Base-by-base conservation (phyloP, 345 rosid species). In the Hibiscus mutabilis region DNA sequence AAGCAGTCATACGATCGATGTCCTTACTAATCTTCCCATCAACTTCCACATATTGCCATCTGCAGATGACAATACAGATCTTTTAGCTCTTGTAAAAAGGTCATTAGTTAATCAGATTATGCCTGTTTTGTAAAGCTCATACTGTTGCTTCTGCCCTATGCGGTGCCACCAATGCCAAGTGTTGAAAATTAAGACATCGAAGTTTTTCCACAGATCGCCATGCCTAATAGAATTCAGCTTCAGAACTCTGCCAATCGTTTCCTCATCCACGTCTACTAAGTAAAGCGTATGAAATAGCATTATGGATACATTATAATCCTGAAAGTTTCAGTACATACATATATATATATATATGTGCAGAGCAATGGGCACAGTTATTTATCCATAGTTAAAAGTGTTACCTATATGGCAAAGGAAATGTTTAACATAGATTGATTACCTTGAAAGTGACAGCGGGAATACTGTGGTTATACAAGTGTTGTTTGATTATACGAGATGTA, bases 1-100 rank as follows among this genome's bases (percentile, higher is more conserved):
- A 91, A n/a, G 97, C 97, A 57, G 22, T 85, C 93, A 87, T 87
- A 3, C 93, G 87, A 69, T 88, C 86, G 88, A 91, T 91, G 83
- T 82, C 89, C 70, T 83, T 63, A 1, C 57, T 33, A 9, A 79
- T 70, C 44, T 33, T 66, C 21, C 80, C 68, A 7, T 89, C 93
- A 65, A 77, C 86, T 82, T 79, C 78, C 65, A 89, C 71, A 72
- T 80, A 93, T 70, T 84, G 97, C 98, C 95, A 94, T 84, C 96
- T 89, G 84, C 61, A 3, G 9, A n/a, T 58, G 19, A 66, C 63
- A 55, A 19, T 0, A 56, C 29, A 56, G 14, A 56, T 56, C 5
- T 56, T 11, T 56, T 56, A 56, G 15, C 16, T 22, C 29, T 52
- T 2, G 6, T 19, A 15, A 21, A 56, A 18, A 56, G 13, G 15